Percentiles rank a stretch among this genome's conserved stretches.
These are phyloP conservation scores for Neoscytalidium dimidiatum DNA, from an alignment of 2,329 filamentous ascomycete genomes.

Conservation along the genomic window DNA sequence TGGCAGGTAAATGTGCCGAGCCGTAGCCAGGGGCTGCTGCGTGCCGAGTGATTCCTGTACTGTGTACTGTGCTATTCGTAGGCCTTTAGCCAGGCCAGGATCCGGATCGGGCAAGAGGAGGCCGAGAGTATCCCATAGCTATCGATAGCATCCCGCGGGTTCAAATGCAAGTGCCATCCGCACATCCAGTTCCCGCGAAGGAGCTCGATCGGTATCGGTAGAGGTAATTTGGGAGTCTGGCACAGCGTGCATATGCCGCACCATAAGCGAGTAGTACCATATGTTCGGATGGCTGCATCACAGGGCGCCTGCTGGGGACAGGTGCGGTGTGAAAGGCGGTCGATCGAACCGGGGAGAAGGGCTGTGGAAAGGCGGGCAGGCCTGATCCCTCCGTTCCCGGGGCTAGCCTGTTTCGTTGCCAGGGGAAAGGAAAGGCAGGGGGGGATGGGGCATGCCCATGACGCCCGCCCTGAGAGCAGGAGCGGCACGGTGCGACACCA, in stretches of 20 bases:
- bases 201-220: neutral
- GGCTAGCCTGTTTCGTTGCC: conserved; percentile 4
- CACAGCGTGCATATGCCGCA: neutral
- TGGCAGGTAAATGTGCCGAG: too few species aligned
- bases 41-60: too few species aligned
- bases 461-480: neutral
- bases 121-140: neutral
- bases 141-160: neutral
- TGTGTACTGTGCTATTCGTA: too few species aligned
- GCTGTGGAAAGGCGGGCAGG: neutral
- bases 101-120: neutral
- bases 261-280: neutral
- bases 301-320: too few species aligned
- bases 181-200: neutral
- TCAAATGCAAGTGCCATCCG: neutral
- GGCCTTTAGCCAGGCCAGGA: neutral
- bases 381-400: conserved; percentile 10
- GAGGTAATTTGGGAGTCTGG: neutral
- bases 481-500: too few species aligned
- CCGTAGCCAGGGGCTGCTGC: too few species aligned
- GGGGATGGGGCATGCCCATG: neutral
- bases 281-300: neutral
- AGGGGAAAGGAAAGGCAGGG: conserved; percentile 1
- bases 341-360: neutral
- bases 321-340: neutral